Conservation (phyloP, 2,329 filamentous ascomycete species). For the Dactylellina leptospora region DNA sequence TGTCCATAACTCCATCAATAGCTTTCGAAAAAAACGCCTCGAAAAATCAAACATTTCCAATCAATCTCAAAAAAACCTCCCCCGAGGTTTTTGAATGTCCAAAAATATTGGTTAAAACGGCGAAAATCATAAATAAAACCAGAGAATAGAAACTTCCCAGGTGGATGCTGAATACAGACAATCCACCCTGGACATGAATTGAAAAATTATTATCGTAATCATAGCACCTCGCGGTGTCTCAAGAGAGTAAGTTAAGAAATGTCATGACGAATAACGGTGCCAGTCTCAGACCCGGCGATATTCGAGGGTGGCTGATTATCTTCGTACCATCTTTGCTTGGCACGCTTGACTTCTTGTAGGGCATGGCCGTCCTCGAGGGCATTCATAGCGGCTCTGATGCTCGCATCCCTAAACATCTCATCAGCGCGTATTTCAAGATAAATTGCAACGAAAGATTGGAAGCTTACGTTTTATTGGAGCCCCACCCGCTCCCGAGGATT, state of each 20-base stretch:
- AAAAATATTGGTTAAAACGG: no score
- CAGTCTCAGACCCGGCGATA: constrained; percentile 19
- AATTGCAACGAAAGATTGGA: not conserved
- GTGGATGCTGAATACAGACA: not conserved
- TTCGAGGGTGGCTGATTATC: constrained; percentile 7
- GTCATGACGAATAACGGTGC: constrained; percentile 27
- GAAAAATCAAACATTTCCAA: no score
- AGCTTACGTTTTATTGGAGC: constrained; percentile 55
- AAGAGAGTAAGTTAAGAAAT: constrained; percentile 4
- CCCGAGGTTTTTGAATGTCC: no score
- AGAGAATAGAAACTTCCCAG: not conserved
- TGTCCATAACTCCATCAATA: no score
- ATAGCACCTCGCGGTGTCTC: not conserved
- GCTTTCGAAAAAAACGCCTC: no score
- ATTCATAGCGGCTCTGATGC: constrained; percentile 57
- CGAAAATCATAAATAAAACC: constrained; percentile 2
- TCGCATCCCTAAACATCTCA: constrained; percentile 53
- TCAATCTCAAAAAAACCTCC: no score
- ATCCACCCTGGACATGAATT: not conserved
- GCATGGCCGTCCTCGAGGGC: constrained; percentile 53
- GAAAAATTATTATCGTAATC: constrained; percentile 18
- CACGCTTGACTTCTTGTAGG: constrained; percentile 38
- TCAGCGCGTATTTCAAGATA: constrained; percentile 4
- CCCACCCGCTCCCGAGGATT: constrained; percentile 56
- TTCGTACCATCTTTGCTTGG: constrained; percentile 51